Evolutionary conservation across 805 yeast genomes (phyloP).

Genomic region (Barnettozyma siamensis): DNA sequence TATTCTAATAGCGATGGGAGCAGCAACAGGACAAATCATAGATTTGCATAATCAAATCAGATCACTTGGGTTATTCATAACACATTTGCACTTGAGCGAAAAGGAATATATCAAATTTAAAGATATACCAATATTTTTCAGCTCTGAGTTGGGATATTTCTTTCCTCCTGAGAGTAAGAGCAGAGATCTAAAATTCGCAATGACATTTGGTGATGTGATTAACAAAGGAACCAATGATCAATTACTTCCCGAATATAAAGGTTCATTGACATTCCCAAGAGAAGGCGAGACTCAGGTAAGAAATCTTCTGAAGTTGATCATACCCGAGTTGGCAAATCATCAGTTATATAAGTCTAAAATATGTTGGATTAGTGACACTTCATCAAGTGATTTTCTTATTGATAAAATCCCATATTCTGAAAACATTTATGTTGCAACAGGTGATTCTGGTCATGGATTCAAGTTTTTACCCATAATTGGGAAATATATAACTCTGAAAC

Average conservation of each 20-base stretch:
- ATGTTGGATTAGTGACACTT: slow-evolving; percentile 40
- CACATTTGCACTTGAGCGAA: slow-evolving; percentile 32
- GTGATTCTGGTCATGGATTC: slow-evolving; percentile 45
- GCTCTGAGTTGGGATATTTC: slow-evolving; percentile 38
- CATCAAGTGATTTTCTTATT: slow-evolving; percentile 36
- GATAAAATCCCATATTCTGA: slow-evolving; percentile 31
- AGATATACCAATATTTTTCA: slow-evolving; percentile 37
- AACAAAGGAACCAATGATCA: slow-evolving; percentile 6
- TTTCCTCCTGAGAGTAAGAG: slow-evolving; percentile 41
- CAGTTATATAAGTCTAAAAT: slow-evolving; percentile 29
- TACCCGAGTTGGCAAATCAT: slow-evolving; percentile 36
- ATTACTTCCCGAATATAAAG: slow-evolving; percentile 33
- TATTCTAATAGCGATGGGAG: slow-evolving; percentile 33
- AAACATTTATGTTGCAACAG: slow-evolving; percentile 37
- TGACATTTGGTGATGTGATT: slow-evolving; percentile 23
- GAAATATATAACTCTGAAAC: slow-evolving; percentile 31
- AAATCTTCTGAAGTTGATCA: slow-evolving; percentile 25
- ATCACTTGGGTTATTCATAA: slow-evolving; percentile 34
- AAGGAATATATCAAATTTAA: slow-evolving; percentile 32
- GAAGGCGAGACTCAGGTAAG: slow-evolving; percentile 26
- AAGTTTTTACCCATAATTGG: slow-evolving; percentile 44
- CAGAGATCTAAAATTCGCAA: slow-evolving; percentile 33
- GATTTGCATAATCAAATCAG: slow-evolving; percentile 28
- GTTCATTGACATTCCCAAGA: slow-evolving; percentile 30
- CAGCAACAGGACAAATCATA: slow-evolving; percentile 31